phyloP scores from a whole-genome alignment of 495 filamentous ascomycete genomes.

The Lepraria neglecta region DNA sequence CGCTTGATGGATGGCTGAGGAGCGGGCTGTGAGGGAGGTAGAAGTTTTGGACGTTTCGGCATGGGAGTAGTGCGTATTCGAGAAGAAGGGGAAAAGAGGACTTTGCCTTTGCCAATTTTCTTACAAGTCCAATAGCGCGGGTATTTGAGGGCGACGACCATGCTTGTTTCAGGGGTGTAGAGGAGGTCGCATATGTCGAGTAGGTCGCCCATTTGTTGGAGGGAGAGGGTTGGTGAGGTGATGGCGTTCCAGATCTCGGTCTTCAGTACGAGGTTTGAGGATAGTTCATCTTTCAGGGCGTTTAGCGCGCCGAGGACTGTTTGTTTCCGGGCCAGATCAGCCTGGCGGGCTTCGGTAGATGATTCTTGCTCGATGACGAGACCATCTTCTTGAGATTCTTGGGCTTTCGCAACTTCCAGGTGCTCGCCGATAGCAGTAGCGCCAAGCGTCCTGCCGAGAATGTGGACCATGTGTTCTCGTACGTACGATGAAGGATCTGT shows the following conservation, averaged over 20 bases:
- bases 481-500: slow-evolving; percentile 77
- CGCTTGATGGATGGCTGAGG: slow-evolving; percentile 25
- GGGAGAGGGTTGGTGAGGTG: slow-evolving; percentile 56
- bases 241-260: slow-evolving; percentile 72
- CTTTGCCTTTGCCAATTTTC: slow-evolving; percentile 48
- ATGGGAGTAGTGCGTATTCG: slow-evolving; percentile 16
- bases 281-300: slow-evolving; percentile 60
- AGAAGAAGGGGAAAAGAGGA: slow-evolving; percentile 23
- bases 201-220: slow-evolving; percentile 69
- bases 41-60: slow-evolving; percentile 21
- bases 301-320: slow-evolving; percentile 67
- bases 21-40: neutral
- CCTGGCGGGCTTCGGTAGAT: slow-evolving; percentile 59
- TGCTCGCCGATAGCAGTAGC: slow-evolving; percentile 70
- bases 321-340: slow-evolving; percentile 62
- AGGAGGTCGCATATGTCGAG: slow-evolving; percentile 69
- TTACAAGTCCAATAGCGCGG: slow-evolving; percentile 65
- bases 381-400: slow-evolving; percentile 37
- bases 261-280: slow-evolving; percentile 54
- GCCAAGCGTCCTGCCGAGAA: slow-evolving; percentile 68
- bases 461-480: slow-evolving; percentile 58
- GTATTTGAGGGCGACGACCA: slow-evolving; percentile 56
- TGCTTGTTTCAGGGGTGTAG: slow-evolving; percentile 58
- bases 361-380: slow-evolving; percentile 77
- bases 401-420: slow-evolving; percentile 23